These are phyloP conservation scores for Chlamydomonas sphaeroides DNA, from an alignment of 139 green algal species.

Conservation along the genomic window DNA sequence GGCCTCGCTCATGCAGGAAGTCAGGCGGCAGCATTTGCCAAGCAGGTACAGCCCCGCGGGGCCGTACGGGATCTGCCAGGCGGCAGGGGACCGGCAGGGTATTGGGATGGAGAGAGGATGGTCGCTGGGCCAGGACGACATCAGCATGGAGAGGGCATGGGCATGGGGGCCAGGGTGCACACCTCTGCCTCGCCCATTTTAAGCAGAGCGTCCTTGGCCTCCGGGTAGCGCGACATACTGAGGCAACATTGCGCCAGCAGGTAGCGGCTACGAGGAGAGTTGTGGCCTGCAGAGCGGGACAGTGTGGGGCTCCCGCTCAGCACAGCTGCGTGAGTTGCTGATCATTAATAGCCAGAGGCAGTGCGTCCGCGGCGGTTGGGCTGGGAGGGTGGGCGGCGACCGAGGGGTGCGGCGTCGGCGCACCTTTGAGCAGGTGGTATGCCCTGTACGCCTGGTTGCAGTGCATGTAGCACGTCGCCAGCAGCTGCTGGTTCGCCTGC, in stretches of 20 bases:
- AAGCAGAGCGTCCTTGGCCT: constrained; percentile 83
- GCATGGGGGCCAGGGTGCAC: too few species aligned
- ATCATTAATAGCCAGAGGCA: too few species aligned
- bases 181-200: constrained; percentile 54
- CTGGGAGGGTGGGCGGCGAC: too few species aligned
- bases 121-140: too few species aligned
- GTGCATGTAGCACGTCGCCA: constrained; percentile 87
- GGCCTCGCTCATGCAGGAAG: constrained; percentile 67
- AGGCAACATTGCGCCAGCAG: constrained; percentile 86
- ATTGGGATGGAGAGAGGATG: too few species aligned
- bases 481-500: constrained; percentile 85
- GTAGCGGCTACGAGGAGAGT: constrained; percentile 74
- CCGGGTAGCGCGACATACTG: constrained; percentile 78
- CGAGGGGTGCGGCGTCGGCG: too few species aligned
- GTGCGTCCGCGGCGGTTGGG: too few species aligned
- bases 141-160: too few species aligned
- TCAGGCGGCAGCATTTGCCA: constrained; percentile 73
- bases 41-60: constrained; percentile 89
- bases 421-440: constrained; percentile 81
- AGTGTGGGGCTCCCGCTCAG: too few species aligned
- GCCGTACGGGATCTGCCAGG: constrained; percentile 77
- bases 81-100: too few species aligned
- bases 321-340: too few species aligned
- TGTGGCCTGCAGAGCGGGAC: constrained; percentile 49
- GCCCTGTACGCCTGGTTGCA: constrained; percentile 79